Base-by-base conservation (phyloP, 106 monocot genomes). In the Dioscorea alata region DNA sequence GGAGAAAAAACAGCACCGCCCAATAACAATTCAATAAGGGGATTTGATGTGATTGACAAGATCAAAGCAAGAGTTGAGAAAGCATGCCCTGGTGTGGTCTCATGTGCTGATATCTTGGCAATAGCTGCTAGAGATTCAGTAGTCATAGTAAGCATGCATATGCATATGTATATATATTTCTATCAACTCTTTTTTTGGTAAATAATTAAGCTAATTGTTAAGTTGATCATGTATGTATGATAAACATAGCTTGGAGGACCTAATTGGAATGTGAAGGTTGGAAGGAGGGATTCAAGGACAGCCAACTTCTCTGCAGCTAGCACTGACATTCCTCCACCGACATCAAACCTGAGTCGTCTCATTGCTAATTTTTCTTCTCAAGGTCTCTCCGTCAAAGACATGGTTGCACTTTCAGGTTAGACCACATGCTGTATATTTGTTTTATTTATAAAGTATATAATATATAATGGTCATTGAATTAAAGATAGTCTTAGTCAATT, bases 241-340 rank as follows among this genome's bases (percentile, higher is more conserved):
- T 42, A 42, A 6, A 54, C 49, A n/a, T 63, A 93, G 89, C 78
- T 90, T 14, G 90, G 87, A 31, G 90, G 90, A 33, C 80, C 81
- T 0, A 74, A 16, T 23, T 90, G 84, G 77, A 31, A 74, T 33
- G 93, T 94, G 66, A 82, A 79, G 65, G 23, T 94, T 32, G 93
- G 93, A n/a, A 80, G 90, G 49, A 84, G 86, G 60, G 93, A 94
- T 64, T n/a, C 90, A 15, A 77, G 13, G 20, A 94, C 93, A n/a
- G 89, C 90, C 0, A 94, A 79, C 75, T 7, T 49, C 9, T 64
- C 70, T 1, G 78, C 50, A 12, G 86, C 90, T 14, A 87, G 82
- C 70, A 82, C 66, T 35, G 78, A 75, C 79, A 82, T 90, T 66
- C 90, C 93, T 13, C 19, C 71, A 15, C 81, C 93, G 1, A 34